These are phyloP conservation scores for Moringa oleifera DNA, from an alignment of 345 rosid species.

Conservation along the genomic window DNA sequence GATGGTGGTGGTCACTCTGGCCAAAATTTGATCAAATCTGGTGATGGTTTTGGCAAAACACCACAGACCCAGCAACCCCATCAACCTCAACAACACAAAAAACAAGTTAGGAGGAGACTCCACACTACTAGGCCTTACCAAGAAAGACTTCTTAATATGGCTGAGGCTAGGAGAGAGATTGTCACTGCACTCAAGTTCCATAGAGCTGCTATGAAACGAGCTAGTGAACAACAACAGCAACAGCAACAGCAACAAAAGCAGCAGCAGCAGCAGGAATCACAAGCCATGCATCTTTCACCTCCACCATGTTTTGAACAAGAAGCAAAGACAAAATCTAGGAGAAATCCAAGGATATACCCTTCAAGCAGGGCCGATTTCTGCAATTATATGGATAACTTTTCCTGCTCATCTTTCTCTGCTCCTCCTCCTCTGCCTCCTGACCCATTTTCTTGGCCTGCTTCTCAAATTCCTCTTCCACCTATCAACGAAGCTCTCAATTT, in stretches of 20 bases:
- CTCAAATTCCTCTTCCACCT: constrained; percentile 23
- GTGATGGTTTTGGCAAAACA: constrained; percentile 25
- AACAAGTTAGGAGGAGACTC: constrained; percentile 92
- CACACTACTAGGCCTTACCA: constrained; percentile 92
- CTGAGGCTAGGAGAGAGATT: constrained; percentile 95
- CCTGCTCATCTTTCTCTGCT: constrained; percentile 22
- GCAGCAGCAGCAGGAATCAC: constrained; percentile 17
- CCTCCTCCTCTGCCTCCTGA: constrained; percentile 33
- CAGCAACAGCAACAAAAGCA: constrained; percentile 22
- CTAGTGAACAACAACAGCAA: constrained; percentile 41
- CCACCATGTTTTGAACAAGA: constrained; percentile 34
- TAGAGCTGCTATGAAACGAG: constrained; percentile 90
- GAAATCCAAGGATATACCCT: constrained; percentile 43
- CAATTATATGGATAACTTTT: constrained; percentile 22
- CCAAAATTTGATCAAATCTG: constrained; percentile 24
- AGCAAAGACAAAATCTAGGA: constrained; percentile 42
- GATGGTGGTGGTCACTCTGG: constrained; percentile 26
- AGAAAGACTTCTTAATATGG: constrained; percentile 96
- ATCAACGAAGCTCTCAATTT: constrained; percentile 34
- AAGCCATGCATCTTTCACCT: constrained; percentile 19
- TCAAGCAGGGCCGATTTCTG: constrained; percentile 35
- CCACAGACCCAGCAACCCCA: constrained; percentile 27
- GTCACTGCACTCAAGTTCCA: constrained; percentile 93
- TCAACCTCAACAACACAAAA: constrained; percentile 65
- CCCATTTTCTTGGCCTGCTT: constrained; percentile 45